A percentile compares a stretch with the other conserved stretches of the same genome.
These are phyloP conservation scores for Lasiodiplodia hormozganensis DNA, from an alignment of 2,329 filamentous ascomycete species.

Conservation along the genomic window DNA sequence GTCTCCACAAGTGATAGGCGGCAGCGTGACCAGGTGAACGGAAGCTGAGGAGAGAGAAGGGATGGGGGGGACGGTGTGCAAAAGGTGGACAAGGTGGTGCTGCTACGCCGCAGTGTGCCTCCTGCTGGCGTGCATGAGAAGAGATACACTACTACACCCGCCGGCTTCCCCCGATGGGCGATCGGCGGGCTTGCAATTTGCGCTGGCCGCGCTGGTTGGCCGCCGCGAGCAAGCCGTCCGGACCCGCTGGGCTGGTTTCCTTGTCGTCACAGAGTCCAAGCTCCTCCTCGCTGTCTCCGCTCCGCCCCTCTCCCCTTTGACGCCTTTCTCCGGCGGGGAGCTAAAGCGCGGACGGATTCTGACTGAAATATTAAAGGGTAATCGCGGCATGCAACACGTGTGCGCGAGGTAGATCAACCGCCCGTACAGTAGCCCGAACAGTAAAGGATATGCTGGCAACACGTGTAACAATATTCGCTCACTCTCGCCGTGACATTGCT, in stretches of 20 bases:
- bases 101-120: constrained; percentile 4
- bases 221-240: not conserved
- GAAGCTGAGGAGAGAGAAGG: not conserved
- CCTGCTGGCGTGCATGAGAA: constrained; percentile 8
- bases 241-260: constrained; percentile 9
- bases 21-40: constrained; percentile 21
- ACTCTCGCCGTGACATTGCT: not conserved
- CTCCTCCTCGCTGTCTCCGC: constrained; percentile 8
- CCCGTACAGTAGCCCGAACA: not conserved
- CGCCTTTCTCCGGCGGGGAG: not conserved
- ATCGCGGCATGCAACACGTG: constrained; percentile 21
- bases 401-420: constrained; percentile 21
- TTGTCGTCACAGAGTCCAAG: not conserved
- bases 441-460: not conserved
- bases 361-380: constrained; percentile 11
- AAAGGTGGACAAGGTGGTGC: not conserved
- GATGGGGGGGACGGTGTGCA: not conserved
- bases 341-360: not conserved
- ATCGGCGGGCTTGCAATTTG: constrained; percentile 13
- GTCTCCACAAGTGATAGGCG: constrained; percentile 26
- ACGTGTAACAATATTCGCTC: constrained; percentile 1
- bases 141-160: not conserved
- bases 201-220: not conserved
- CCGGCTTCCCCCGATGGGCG: not conserved
- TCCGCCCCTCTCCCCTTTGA: constrained; percentile 6